A percentile compares a stretch with the other conserved stretches of the same genome.
Evolutionary conservation across 164 flowering plant species (phyloP).

Genomic region (Magnolia sinica): DNA sequence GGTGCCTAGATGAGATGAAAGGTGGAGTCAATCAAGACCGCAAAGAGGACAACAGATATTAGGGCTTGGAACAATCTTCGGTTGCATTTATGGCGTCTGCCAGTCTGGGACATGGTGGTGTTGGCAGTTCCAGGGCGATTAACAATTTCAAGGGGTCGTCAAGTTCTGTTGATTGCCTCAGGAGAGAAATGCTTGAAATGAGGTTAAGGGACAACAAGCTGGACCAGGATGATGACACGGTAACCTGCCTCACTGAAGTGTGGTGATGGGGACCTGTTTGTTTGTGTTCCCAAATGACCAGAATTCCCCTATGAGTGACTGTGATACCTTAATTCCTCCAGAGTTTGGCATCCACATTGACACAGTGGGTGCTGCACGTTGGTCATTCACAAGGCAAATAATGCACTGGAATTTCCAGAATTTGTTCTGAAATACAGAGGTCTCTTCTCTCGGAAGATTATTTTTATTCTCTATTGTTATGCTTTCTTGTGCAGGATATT

Average conservation of each 20-base stretch:
- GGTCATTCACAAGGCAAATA: neutral
- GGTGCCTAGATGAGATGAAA: slow-evolving; percentile 23
- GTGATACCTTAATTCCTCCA: neutral
- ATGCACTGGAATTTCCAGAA: neutral
- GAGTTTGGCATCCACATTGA: neutral
- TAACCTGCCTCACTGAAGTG: slow-evolving; percentile 23
- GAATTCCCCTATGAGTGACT: neutral
- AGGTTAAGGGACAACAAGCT: slow-evolving; percentile 63
- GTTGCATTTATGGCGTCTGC: slow-evolving; percentile 60
- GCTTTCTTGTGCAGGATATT: slow-evolving; percentile 58
- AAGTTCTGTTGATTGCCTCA: slow-evolving; percentile 88
- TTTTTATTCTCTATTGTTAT: neutral
- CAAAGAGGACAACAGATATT: slow-evolving; percentile 19
- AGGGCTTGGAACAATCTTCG: slow-evolving; percentile 17
- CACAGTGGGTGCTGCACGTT: neutral
- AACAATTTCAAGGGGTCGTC: slow-evolving; percentile 69
- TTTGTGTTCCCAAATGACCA: neutral
- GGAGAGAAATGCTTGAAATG: slow-evolving; percentile 91
- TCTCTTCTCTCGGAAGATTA: neutral
- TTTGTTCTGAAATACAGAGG: neutral
- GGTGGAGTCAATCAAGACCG: slow-evolving; percentile 6
- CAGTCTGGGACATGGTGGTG: slow-evolving; percentile 73
- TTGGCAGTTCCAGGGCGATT: slow-evolving; percentile 72
- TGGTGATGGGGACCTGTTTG: neutral
- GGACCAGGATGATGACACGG: slow-evolving; percentile 75